Evolutionary conservation across 1,284 basidiomycete genomes (phyloP).

Genomic region (Tilletia horrida): DNA sequence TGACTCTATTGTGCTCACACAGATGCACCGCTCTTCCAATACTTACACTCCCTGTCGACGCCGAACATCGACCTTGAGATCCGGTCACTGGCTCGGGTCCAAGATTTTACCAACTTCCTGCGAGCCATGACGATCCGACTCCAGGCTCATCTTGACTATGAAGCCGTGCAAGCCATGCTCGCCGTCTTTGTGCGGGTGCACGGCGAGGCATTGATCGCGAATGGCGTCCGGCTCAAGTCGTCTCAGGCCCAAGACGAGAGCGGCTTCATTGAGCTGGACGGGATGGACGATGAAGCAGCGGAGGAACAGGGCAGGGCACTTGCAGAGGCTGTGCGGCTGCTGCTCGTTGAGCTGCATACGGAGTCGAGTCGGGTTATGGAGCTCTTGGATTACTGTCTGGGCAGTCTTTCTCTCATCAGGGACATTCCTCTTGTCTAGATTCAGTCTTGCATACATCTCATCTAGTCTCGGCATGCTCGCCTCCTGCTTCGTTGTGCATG

Average conservation of each 20-base stretch:
- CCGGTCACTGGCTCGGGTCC: slow-evolving; percentile 67
- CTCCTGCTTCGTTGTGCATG: too few species aligned
- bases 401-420: slow-evolving; percentile 47
- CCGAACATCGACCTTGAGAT: slow-evolving; percentile 87
- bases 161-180: slow-evolving; percentile 86
- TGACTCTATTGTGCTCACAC: too few species aligned
- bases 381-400: slow-evolving; percentile 48
- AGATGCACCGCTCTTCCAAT: slow-evolving; percentile 67
- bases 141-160: slow-evolving; percentile 79
- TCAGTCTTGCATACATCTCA: too few species aligned
- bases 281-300: slow-evolving; percentile 63
- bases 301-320: slow-evolving; percentile 24
- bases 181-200: slow-evolving; percentile 80
- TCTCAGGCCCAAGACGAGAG: slow-evolving; percentile 66
- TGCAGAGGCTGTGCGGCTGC: slow-evolving; percentile 29
- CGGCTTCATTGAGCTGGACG: slow-evolving; percentile 67
- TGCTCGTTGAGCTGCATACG: slow-evolving; percentile 38
- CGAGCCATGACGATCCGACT: slow-evolving; percentile 72
- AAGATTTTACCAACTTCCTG: slow-evolving; percentile 70
- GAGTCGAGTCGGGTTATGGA: slow-evolving; percentile 40
- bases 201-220: slow-evolving; percentile 72
- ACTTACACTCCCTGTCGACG: slow-evolving; percentile 81
- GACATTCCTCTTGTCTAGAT: slow-evolving; percentile 41
- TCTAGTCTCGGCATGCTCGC: too few species aligned
- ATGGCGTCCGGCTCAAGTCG: slow-evolving; percentile 46